Conservation (phyloP, 805 yeast genomes). For the Danielia reshetovae region DNA sequence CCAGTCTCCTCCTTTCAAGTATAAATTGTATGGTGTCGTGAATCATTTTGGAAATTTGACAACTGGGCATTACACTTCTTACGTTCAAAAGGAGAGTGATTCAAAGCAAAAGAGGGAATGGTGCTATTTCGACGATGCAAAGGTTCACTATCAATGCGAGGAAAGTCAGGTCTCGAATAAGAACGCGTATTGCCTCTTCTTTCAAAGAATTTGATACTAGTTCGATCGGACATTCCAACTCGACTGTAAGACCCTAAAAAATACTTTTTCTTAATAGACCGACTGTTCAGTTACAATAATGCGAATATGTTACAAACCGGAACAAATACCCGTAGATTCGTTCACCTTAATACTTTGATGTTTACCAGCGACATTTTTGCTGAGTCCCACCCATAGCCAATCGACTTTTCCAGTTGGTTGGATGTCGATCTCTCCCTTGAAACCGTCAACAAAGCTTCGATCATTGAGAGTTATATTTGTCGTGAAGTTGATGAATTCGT, state of each 20-base stretch:
- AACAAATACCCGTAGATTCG: slow-evolving; percentile 12
- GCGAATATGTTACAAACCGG: no score
- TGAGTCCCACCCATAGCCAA: slow-evolving; percentile 68
- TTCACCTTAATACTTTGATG: slow-evolving; percentile 49
- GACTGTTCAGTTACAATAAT: neutral
- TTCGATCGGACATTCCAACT: neutral
- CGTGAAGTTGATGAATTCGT: slow-evolving; percentile 76
- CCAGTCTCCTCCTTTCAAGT: slow-evolving; percentile 76
- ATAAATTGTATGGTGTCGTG: slow-evolving; percentile 74
- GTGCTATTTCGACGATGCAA: slow-evolving; percentile 82
- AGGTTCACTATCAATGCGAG: slow-evolving; percentile 51
- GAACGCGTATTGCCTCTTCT: slow-evolving; percentile 83
- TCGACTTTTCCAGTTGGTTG: slow-evolving; percentile 41
- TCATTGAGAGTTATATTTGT: slow-evolving; percentile 80
- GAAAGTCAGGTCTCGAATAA: slow-evolving; percentile 55
- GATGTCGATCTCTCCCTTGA: slow-evolving; percentile 60
- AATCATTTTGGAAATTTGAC: slow-evolving; percentile 79
- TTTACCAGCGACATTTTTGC: slow-evolving; percentile 50
- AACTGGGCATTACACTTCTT: slow-evolving; percentile 88
- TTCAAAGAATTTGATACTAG: slow-evolving; percentile 42
- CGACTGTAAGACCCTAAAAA: neutral
- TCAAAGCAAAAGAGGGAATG: slow-evolving; percentile 52
- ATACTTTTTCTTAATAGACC: neutral
- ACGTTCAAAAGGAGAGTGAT: slow-evolving; percentile 53
- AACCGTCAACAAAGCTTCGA: slow-evolving; percentile 76